These are phyloP conservation scores for Saitozyma sp. DNA, from an alignment of 768 basidiomycete genomes.

Conservation along the genomic window DNA sequence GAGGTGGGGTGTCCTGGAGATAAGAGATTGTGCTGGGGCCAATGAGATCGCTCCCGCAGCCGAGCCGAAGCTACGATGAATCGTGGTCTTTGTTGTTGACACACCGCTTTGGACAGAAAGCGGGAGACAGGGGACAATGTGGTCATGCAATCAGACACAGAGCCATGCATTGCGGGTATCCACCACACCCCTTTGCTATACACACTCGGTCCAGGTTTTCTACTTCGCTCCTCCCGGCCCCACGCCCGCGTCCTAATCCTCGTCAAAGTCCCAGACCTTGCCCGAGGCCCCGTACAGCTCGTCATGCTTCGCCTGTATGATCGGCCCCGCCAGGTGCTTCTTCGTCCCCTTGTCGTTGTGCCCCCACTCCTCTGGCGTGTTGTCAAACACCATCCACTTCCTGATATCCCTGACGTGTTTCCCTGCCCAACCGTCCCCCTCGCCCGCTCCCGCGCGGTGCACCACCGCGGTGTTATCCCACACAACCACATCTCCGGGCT, in stretches of 20 bases:
- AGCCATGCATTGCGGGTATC: too few relatives aligned
- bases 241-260: slow-evolving; percentile 10
- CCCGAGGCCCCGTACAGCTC: slow-evolving; percentile 21
- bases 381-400: slow-evolving; percentile 27
- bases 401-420: slow-evolving; percentile 22
- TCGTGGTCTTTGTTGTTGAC: too few relatives aligned
- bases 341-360: slow-evolving; percentile 14
- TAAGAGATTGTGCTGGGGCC: too few relatives aligned
- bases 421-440: slow-evolving; percentile 21
- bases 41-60: too few relatives aligned
- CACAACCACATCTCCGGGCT: slow-evolving; percentile 25
- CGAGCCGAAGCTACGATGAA: too few relatives aligned
- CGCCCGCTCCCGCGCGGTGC: slow-evolving; percentile 19
- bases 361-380: slow-evolving; percentile 27
- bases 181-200: too few relatives aligned
- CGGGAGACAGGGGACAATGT: too few relatives aligned
- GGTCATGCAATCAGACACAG: too few relatives aligned
- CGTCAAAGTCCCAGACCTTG: slow-evolving; percentile 32
- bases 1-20: too few relatives aligned
- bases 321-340: slow-evolving; percentile 23
- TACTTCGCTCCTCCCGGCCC: too few relatives aligned
- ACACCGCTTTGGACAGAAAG: too few relatives aligned
- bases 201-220: too few relatives aligned
- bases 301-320: slow-evolving; percentile 28
- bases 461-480: slow-evolving; percentile 28